Evolutionary conservation across 2,329 filamentous ascomycete species (phyloP).

Genomic region (Pyrenochaeta sp.): DNA sequence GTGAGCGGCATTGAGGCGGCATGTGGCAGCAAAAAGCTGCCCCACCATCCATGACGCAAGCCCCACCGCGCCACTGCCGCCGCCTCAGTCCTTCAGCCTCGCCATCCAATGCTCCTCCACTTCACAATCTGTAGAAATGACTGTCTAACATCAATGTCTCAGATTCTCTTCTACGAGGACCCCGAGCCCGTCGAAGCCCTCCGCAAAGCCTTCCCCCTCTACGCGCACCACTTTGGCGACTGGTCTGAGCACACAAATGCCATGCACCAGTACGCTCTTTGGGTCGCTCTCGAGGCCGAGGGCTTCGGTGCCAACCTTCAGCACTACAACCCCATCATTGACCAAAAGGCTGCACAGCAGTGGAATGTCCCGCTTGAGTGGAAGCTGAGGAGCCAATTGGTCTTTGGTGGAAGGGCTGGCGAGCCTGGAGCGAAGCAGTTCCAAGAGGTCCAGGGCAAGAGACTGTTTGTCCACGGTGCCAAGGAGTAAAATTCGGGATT

Average conservation of each 20-base stretch:
- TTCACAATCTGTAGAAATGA: neutral
- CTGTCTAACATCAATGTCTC: conserved; percentile 12
- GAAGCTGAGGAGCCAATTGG: conserved; percentile 83
- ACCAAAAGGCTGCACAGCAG: conserved; percentile 71
- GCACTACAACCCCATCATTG: conserved; percentile 90
- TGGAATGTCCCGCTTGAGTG: conserved; percentile 78
- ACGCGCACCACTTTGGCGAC: conserved; percentile 79
- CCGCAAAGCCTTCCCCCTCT: conserved; percentile 74
- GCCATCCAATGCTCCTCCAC: conserved; percentile 1
- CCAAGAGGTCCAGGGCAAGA: conserved; percentile 68
- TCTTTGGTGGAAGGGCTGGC: conserved; percentile 73
- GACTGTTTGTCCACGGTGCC: conserved; percentile 59
- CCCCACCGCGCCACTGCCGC: conserved; percentile 15
- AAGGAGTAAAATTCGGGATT: conserved; percentile 27
- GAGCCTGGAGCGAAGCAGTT: conserved; percentile 70
- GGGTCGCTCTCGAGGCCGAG: conserved; percentile 83
- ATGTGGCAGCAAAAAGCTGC: conserved; percentile 6
- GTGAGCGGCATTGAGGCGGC: neutral
- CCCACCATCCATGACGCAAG: conserved; percentile 25
- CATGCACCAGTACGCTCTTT: conserved; percentile 83
- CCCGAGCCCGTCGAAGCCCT: conserved; percentile 70
- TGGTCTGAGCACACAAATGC: conserved; percentile 81
- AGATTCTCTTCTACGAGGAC: conserved; percentile 89
- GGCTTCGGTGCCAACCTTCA: conserved; percentile 89
- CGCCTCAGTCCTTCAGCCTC: neutral